Evolutionary conservation across 148 eudicot genomes (phyloP).

Genomic region (Dianthus caryophyllus): DNA sequence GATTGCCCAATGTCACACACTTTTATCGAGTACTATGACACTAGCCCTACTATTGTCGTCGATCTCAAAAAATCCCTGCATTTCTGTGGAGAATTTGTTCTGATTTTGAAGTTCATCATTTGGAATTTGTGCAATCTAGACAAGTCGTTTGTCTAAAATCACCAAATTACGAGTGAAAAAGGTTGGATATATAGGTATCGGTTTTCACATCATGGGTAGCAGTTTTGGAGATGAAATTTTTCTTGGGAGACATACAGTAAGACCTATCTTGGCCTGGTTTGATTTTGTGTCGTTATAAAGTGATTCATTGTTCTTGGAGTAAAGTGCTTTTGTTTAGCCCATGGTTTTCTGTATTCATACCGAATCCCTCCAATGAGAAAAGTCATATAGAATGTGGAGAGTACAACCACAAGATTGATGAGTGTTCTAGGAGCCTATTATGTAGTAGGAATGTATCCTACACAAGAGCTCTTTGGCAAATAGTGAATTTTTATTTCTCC

Average conservation of each 20-base stretch:
- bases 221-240: not conserved
- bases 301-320: not conserved
- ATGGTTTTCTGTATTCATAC: not conserved
- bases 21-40: not conserved
- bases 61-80: not conserved
- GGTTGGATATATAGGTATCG: not conserved
- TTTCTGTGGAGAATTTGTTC: no score
- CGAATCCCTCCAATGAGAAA: not conserved
- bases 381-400: not conserved
- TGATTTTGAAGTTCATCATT: not conserved
- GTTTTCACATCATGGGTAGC: not conserved
- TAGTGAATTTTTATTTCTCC: not conserved
- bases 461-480: not conserved
- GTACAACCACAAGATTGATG: not conserved
- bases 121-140: not conserved
- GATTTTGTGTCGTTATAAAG: not conserved
- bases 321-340: not conserved
- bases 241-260: not conserved
- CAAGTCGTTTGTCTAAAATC: not conserved
- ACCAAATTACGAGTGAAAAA: not conserved
- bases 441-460: conserved; percentile 1
- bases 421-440: not conserved
- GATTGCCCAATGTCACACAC: no score
- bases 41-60: no score
- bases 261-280: not conserved